phyloP scores from a whole-genome alignment of 83 land plant genomes.

The Isoetes engelmannii region DNA sequence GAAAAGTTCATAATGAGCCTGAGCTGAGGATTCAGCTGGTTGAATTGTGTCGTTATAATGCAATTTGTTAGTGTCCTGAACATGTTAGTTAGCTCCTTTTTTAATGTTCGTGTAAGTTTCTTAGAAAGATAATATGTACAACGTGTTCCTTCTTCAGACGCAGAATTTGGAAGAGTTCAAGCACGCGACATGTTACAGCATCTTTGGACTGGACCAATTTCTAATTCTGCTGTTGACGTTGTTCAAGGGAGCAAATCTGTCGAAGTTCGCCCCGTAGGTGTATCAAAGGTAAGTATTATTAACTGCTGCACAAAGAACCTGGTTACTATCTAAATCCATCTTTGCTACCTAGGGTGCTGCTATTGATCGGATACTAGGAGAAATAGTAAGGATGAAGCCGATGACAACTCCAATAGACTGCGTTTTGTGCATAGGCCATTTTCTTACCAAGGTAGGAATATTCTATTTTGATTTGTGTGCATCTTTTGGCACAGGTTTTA shows the following conservation, averaged over 20 bases:
- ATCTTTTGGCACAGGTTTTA: neutral
- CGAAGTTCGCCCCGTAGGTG: slow-evolving; percentile 9
- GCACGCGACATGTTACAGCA: slow-evolving; percentile 5
- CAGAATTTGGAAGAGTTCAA: slow-evolving; percentile 8
- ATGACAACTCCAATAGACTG: slow-evolving; percentile 1
- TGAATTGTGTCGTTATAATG: no score
- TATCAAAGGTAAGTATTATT: slow-evolving; percentile 7
- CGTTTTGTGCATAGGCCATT: slow-evolving; percentile 7
- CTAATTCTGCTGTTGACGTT: slow-evolving; percentile 3
- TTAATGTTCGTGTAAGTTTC: neutral
- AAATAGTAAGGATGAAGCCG: neutral
- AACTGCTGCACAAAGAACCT: neutral
- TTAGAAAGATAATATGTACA: neutral
- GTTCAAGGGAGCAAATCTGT: slow-evolving; percentile 11
- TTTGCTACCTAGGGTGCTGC: neutral
- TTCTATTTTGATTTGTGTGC: neutral
- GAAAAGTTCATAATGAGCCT: no score
- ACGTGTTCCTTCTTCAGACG: neutral
- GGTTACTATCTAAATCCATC: no score
- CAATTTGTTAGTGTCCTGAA: no score
- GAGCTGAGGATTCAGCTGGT: no score
- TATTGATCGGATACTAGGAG: slow-evolving; percentile 4
- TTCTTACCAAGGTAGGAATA: neutral
- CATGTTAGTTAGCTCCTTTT: no score
- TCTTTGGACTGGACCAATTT: slow-evolving; percentile 6